Evolutionary conservation across 768 basidiomycete genomes (phyloP).

Genomic region (Boletus insuetus): DNA sequence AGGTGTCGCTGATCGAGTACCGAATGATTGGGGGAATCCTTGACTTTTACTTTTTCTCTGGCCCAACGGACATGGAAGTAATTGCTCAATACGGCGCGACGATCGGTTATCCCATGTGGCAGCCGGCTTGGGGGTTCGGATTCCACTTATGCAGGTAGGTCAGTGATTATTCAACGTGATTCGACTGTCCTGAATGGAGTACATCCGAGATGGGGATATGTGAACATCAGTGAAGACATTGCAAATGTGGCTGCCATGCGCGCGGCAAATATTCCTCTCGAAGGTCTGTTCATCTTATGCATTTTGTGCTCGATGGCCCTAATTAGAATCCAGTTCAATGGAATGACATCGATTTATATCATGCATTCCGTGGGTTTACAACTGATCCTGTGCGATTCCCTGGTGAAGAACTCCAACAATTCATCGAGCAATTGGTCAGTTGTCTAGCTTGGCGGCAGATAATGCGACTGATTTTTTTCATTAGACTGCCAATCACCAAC

Average conservation of each 20-base stretch:
- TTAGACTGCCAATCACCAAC: conserved; percentile 29
- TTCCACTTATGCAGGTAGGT: conserved; percentile 68
- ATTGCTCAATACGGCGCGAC: conserved; percentile 67
- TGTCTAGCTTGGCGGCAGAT: neutral
- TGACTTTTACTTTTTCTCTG: conserved; percentile 77
- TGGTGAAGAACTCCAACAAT: conserved; percentile 46
- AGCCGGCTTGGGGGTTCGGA: conserved; percentile 74
- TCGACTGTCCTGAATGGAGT: neutral
- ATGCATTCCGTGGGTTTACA: conserved; percentile 68
- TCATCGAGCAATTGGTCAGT: conserved; percentile 57
- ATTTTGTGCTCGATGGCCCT: neutral
- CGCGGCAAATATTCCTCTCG: conserved; percentile 71
- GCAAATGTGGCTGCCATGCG: conserved; percentile 58
- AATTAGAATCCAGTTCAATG: conserved; percentile 53
- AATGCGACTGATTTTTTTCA: conserved; percentile 1
- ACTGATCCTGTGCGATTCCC: conserved; percentile 64
- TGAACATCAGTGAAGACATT: conserved; percentile 52
- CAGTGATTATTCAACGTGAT: too few species aligned
- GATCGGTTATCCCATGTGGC: conserved; percentile 69
- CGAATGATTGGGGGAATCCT: conserved; percentile 71
- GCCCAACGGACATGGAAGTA: conserved; percentile 48
- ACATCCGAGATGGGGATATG: conserved; percentile 42
- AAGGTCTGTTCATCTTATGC: conserved; percentile 41
- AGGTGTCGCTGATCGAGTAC: conserved; percentile 67
- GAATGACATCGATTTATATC: conserved; percentile 77